Percentiles rank a stretch among this genome's conserved stretches.
Conservation (phyloP, 108 stramenopile species). For the Nitzschia inconspicua region DNA sequence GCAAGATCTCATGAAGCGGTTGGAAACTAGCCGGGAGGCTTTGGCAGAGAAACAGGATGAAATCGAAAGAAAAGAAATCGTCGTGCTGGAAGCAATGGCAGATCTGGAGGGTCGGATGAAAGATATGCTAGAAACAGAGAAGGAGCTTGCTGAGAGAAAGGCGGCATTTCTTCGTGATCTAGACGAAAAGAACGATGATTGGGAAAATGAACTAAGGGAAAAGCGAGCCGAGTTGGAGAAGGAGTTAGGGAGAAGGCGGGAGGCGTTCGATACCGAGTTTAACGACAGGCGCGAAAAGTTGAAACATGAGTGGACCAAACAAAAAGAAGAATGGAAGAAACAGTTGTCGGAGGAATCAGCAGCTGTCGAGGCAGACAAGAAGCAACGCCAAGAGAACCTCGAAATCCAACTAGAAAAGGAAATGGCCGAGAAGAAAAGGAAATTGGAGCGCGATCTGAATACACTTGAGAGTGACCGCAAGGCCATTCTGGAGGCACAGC, state of each 20-base stretch:
- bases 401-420: background rate
- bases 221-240: slow-evolving; percentile 5
- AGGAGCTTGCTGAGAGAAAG: slow-evolving; percentile 8
- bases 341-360: slow-evolving; percentile 15
- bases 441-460: slow-evolving; percentile 8
- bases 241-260: slow-evolving; percentile 4
- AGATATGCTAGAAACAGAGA: slow-evolving; percentile 18
- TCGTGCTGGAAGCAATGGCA: slow-evolving; percentile 14
- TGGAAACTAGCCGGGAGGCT: slow-evolving; percentile 20
- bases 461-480: background rate
- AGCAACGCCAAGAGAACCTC: slow-evolving; percentile 2
- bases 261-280: slow-evolving; percentile 17
- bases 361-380: slow-evolving; percentile 10
- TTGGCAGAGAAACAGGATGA: slow-evolving; percentile 27
- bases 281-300: slow-evolving; percentile 15
- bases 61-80: slow-evolving; percentile 16
- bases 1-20: slow-evolving; percentile 25
- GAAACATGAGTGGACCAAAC: background rate
- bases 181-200: background rate
- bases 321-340: slow-evolving; percentile 30
- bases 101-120: slow-evolving; percentile 14
- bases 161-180: slow-evolving; percentile 14
- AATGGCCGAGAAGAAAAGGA: slow-evolving; percentile 4
- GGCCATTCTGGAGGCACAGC: background rate
- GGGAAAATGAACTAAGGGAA: slow-evolving; percentile 5